These are phyloP conservation scores for Fraxinus dipetala DNA, from an alignment of 305 asterid genomes.

Conservation along the genomic window DNA sequence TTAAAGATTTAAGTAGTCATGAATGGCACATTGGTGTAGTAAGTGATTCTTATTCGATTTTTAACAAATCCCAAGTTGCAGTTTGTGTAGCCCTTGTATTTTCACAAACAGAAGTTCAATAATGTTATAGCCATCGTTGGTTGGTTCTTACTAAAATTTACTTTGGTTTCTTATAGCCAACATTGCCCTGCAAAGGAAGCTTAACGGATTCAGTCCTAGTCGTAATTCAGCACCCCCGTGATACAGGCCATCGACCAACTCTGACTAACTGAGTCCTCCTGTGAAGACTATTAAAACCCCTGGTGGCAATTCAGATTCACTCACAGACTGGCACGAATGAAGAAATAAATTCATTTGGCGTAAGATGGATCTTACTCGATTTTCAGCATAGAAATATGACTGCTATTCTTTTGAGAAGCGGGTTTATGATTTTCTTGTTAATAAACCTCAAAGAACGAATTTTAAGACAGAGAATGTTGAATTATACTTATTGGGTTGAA, in stretches of 20 bases:
- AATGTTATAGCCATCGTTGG: neutral
- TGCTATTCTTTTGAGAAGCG: constrained; percentile 6
- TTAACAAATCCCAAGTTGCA: neutral
- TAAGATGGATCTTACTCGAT: neutral
- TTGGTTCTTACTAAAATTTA: neutral
- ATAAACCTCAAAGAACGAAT: neutral
- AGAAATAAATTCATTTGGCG: constrained; percentile 8
- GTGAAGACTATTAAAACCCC: neutral
- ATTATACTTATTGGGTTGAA: neutral
- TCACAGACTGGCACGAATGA: neutral
- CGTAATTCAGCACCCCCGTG: constrained; percentile 72
- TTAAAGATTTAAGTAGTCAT: constrained; percentile 55
- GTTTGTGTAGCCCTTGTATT: neutral
- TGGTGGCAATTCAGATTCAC: neutral
- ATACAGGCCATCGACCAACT: constrained; percentile 26
- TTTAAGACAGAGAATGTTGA: neutral
- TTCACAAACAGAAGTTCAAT: neutral
- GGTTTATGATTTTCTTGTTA: constrained; percentile 14
- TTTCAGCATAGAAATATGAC: neutral
- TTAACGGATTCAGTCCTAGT: constrained; percentile 56
- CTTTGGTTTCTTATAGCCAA: constrained; percentile 44
- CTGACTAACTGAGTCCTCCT: constrained; percentile 13
- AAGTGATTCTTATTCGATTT: constrained; percentile 23
- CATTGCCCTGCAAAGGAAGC: constrained; percentile 43
- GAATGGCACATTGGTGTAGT: constrained; percentile 94